These are phyloP conservation scores for Suillus americanus DNA, from an alignment of 768 basidiomycete species.

Conservation along the genomic window DNA sequence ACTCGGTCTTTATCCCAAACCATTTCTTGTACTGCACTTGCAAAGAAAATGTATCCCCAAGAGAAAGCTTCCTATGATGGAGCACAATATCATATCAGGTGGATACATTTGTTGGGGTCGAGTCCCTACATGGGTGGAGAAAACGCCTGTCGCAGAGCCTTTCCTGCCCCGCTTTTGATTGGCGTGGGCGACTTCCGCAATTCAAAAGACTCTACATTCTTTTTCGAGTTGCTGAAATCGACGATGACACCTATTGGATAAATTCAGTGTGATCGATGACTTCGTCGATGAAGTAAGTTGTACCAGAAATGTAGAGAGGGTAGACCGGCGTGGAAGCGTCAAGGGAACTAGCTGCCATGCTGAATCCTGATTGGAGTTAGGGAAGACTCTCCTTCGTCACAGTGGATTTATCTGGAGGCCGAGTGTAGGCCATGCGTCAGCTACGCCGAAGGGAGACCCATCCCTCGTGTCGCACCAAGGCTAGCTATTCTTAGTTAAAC, in stretches of 20 bases:
- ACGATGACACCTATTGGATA: not conserved
- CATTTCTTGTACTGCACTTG: not conserved
- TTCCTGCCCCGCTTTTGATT: not conserved
- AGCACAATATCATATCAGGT: not conserved
- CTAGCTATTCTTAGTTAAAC: not conserved
- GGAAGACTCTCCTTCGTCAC: not conserved
- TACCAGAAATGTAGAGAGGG: not conserved
- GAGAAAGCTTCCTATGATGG: not conserved
- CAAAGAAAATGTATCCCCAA: not conserved
- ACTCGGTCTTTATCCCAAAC: not conserved
- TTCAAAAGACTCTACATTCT: not conserved
- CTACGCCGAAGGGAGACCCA: not conserved
- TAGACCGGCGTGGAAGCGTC: not conserved
- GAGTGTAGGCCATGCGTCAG: not conserved
- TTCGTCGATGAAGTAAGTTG: not conserved
- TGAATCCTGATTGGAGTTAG: not conserved
- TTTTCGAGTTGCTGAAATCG: not conserved
- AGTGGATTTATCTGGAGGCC: not conserved
- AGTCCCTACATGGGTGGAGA: not conserved
- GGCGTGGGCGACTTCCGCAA: not conserved
- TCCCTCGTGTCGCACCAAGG: not conserved
- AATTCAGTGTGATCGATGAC: not conserved
- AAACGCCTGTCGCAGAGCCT: not conserved
- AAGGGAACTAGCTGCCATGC: not conserved
- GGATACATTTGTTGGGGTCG: accelerated